Evolutionary conservation across 257 asterid genomes (phyloP), one percentile per base, ranked within the genome.

Genomic region (Penstemon barbatus): DNA sequence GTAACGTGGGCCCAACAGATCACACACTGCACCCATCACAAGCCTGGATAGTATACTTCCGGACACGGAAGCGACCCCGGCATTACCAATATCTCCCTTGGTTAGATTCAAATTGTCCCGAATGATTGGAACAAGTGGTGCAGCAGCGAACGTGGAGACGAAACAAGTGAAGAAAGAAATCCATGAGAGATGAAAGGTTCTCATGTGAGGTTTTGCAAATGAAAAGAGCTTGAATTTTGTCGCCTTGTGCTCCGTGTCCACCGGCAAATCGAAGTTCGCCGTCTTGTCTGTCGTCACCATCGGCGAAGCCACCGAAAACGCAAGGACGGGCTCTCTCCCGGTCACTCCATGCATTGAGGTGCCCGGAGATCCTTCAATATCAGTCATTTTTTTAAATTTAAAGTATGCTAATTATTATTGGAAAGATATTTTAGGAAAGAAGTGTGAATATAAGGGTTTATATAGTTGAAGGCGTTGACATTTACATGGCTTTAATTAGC

Each of bases 291-390:
- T 77, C 0, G 87, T 75, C 10, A 77, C 82, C 11, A 49, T 12
- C 1, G 82, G 79, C 0, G 83, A 77, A 9, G 79, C 74, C 0
- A 75, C 87, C 0, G 82, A 71, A 39, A 83, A 83, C 6, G 81
- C 77, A 4, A 80, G 77, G 11, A 80, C 85, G 0, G 85, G 86
- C 54, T 87, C 95, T 59, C 83, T 71, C 33, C 89, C 91, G 0
- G 95, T 87, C 0, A 85, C 89, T 58, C 92, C 92, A 68, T 87
- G 95, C 95, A 87, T 80, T 36, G 96, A 89, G 55, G 84, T 70
- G 4, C 83, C 92, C 0, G 94, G 86, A 51, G 83, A 78, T 0
- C 78, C 83, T 63, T 80, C 82, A 0, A 73, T 60, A 3, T 68
- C 82, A 7, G 77, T 68, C 84, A 78, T 74, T 61, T 43, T 12